phyloP scores from a whole-genome alignment of 352 stramenopile genomes.

The Phytophthora sp. region DNA sequence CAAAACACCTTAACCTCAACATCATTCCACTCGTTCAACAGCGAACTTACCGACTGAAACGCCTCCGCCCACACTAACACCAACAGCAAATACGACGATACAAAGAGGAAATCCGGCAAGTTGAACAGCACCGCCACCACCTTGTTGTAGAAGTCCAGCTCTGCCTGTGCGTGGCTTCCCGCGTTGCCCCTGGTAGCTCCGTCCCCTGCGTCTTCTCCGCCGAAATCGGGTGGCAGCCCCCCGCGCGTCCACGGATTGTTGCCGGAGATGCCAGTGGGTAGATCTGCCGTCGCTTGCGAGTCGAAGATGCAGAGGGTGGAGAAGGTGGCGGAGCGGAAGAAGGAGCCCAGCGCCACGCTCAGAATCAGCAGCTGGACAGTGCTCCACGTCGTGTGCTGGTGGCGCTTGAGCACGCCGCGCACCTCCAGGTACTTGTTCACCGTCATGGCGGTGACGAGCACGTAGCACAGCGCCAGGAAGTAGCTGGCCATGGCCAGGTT shows the following conservation, averaged over 20 bases:
- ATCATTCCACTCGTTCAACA: neutral
- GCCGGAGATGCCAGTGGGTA: slow-evolving; percentile 34
- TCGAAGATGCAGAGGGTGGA: slow-evolving; percentile 89
- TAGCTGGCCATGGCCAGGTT: slow-evolving; percentile 90
- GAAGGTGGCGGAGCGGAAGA: slow-evolving; percentile 88
- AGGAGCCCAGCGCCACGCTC: slow-evolving; percentile 82
- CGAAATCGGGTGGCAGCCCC: slow-evolving; percentile 6
- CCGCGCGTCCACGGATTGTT: slow-evolving; percentile 26
- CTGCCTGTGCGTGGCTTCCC: slow-evolving; percentile 45
- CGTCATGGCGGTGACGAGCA: slow-evolving; percentile 80
- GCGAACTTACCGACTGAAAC: slow-evolving; percentile 79
- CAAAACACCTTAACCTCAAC: slow-evolving; percentile 6
- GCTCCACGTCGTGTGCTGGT: slow-evolving; percentile 77
- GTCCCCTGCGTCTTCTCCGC: slow-evolving; percentile 20
- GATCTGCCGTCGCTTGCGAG: slow-evolving; percentile 66
- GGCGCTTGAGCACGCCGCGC: slow-evolving; percentile 67
- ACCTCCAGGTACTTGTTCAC: slow-evolving; percentile 79
- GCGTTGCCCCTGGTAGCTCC: slow-evolving; percentile 11
- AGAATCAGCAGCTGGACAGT: slow-evolving; percentile 85
- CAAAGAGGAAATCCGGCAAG: slow-evolving; percentile 91
- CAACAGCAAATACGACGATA: slow-evolving; percentile 92
- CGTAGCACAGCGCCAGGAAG: slow-evolving; percentile 89
- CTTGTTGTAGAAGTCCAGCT: slow-evolving; percentile 92
- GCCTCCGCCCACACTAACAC: slow-evolving; percentile 91
- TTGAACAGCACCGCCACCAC: slow-evolving; percentile 93